Evolutionary conservation across 305 asterid genomes (phyloP), one percentile per base, ranked within the genome.

Genomic region (Fraxinus xanthoxyloides): DNA sequence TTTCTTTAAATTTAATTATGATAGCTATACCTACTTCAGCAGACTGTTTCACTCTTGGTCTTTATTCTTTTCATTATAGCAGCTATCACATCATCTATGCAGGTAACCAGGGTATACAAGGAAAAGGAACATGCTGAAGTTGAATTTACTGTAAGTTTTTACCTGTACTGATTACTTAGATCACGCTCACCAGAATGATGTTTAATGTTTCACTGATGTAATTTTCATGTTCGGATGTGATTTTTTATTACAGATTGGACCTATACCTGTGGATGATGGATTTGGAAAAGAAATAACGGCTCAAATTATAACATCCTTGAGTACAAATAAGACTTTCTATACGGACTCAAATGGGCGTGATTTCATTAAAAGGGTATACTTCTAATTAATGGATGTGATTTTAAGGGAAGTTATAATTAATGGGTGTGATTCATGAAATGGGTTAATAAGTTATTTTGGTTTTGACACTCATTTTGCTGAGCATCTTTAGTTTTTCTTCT

Each of bases 341-440:
- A 90, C 98, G 10, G 98, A 93, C 81, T 93, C 98, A 79, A 92
- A 93, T 75, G 98, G 98, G 78, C 90, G 97, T 35, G 98, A 93
- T 85, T 93, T 93, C 88, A 85, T 93, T 67, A 89, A 85, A 87
- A 87, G 97, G 93, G 98, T 92, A 90, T 78, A 31, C 13, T 17
- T 32, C 81, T 83, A 72, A 69, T 28, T 69, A 92, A 92, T 72
- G 97, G 97, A 79, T 89, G 95, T 51, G 98, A 91, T 85, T 93
- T 91, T 88, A 85, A 91, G 88, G 84, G 87, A 86, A 94, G 91
- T 97, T 92, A 76, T 83, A 72, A 26, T 13, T 67, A 92, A 91
- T 75, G 97, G 95, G 79, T 88, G 94, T 48, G 95, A 91, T 85
- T 92, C 89, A 85, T 92, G 72, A 89, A 84, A 89, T 85, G 97